Percentiles rank a stretch among this genome's conserved stretches.
These are phyloP conservation scores for Mollisiaceae sp. DNA, from an alignment of 2,329 filamentous ascomycete genomes.

Conservation along the genomic window DNA sequence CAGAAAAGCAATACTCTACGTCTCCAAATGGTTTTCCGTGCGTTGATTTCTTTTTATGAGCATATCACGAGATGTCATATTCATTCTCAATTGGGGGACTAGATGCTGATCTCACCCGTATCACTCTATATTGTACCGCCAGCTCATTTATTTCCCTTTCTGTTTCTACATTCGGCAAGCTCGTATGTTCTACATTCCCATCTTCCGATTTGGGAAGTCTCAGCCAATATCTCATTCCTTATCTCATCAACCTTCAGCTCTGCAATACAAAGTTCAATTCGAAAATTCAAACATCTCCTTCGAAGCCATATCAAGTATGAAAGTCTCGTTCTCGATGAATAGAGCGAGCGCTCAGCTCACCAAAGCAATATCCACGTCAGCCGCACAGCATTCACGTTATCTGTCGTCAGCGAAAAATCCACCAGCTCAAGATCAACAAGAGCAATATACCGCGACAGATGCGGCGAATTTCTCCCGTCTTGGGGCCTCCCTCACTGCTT, in stretches of 20 bases:
- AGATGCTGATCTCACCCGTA: neutral
- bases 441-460: constrained; percentile 14
- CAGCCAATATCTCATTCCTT: neutral
- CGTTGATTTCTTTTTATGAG: neutral
- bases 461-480: constrained; percentile 17
- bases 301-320: neutral
- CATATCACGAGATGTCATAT: neutral
- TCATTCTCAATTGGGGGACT: neutral
- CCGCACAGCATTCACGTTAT: neutral
- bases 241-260: neutral
- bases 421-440: neutral
- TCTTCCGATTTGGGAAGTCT: neutral
- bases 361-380: neutral
- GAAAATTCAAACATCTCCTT: neutral
- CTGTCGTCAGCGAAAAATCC: neutral
- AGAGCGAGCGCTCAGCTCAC: neutral
- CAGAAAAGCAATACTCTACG: constrained; percentile 12
- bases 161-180: neutral
- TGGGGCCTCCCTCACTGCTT: constrained; percentile 14
- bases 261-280: neutral
- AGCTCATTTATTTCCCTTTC: neutral
- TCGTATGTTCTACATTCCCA: neutral
- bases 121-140: neutral
- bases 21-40: constrained; percentile 12
- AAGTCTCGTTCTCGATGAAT: neutral